These are phyloP conservation scores for Fraxinus angustifolia DNA, from an alignment of 305 asterid genomes.

Conservation along the genomic window DNA sequence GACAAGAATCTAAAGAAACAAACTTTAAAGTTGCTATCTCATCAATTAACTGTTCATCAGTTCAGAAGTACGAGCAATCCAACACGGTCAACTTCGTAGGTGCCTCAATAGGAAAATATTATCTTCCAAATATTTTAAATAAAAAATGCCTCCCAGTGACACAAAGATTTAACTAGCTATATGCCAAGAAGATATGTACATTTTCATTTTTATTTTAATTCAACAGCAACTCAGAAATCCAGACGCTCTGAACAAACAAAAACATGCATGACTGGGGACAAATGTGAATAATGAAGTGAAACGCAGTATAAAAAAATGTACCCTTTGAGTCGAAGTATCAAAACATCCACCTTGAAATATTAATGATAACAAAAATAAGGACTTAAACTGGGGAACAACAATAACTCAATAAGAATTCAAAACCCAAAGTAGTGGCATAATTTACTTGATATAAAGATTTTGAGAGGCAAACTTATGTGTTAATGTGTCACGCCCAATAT, in stretches of 20 bases:
- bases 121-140: neutral
- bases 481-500: neutral
- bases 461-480: slow-evolving; percentile 5
- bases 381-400: neutral
- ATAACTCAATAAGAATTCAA: neutral
- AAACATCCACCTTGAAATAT: neutral
- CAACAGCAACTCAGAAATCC: neutral
- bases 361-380: neutral
- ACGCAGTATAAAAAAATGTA: neutral
- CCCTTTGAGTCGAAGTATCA: neutral
- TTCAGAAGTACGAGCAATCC: neutral
- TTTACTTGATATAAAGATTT: neutral
- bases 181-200: neutral
- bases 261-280: neutral
- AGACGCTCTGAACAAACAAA: neutral
- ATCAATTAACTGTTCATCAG: neutral
- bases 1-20: neutral
- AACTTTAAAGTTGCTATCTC: neutral
- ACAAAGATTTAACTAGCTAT: neutral
- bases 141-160: neutral
- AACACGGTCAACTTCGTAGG: neutral
- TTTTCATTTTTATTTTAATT: neutral
- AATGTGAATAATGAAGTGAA: neutral
- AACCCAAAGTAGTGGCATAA: neutral
- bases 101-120: neutral